phyloP scores from a whole-genome alignment of 2,329 filamentous ascomycete genomes.

The Blastomyces emzantsi region DNA sequence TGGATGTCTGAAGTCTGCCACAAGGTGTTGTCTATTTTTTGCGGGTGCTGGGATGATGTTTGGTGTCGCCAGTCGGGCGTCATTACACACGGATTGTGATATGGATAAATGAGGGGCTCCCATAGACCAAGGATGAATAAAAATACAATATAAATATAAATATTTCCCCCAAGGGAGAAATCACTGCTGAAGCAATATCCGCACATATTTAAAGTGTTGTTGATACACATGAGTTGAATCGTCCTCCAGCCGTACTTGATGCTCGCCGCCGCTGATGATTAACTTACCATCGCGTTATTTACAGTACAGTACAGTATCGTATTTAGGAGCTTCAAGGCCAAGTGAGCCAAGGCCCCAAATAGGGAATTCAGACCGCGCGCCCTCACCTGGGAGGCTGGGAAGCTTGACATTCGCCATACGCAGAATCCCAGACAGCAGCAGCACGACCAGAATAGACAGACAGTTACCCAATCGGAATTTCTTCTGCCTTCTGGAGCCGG shows the following conservation, averaged over 20 bases:
- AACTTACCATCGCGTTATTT: too few species aligned
- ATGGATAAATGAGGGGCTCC: background rate
- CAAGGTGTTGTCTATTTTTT: background rate
- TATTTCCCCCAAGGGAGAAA: background rate
- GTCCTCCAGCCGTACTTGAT: too few species aligned
- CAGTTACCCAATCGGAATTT: too few species aligned
- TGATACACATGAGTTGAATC: too few species aligned
- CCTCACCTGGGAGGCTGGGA: too few species aligned
- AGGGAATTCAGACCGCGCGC: background rate
- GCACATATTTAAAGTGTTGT: background rate
- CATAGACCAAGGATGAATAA: background rate
- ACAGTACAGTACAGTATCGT: background rate
- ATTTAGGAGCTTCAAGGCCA: background rate
- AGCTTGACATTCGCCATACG: too few species aligned
- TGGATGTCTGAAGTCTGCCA: too few species aligned
- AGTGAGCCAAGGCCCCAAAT: background rate
- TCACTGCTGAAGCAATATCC: background rate
- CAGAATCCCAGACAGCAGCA: too few species aligned
- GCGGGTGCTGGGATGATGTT: too few species aligned
- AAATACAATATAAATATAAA: background rate
- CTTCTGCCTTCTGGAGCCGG: background rate
- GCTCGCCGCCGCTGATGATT: too few species aligned
- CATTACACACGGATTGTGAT: background rate
- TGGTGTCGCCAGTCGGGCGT: background rate
- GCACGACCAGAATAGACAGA: too few species aligned